Evolutionary conservation across 306 rosid species (phyloP).

Genomic region (Clitoria ternatea): DNA sequence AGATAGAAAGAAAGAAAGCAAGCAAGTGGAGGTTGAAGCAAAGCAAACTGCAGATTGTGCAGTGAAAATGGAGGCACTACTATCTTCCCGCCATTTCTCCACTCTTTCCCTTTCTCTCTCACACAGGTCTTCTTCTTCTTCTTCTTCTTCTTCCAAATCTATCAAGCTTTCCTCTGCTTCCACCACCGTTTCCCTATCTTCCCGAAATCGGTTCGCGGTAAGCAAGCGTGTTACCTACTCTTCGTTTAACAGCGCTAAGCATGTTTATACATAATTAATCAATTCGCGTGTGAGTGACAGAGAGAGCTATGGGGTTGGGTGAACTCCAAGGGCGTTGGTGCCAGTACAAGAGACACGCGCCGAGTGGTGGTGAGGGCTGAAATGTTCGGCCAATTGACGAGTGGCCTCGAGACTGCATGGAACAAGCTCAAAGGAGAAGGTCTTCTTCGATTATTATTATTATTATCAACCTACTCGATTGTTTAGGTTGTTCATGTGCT

Average conservation of each 20-base stretch:
- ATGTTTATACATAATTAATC: neutral
- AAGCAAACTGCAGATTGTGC: neutral
- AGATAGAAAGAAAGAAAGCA: neutral
- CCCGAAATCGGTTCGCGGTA: constrained; percentile 70
- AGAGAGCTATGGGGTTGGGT: constrained; percentile 86
- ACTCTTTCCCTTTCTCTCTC: constrained; percentile 36
- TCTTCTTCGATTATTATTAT: neutral
- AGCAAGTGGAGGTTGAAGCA: neutral
- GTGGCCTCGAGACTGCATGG: constrained; percentile 96
- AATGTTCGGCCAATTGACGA: constrained; percentile 91
- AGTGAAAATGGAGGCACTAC: constrained; percentile 67
- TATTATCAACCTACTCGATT: neutral
- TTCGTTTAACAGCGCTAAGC: neutral
- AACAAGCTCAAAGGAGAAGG: constrained; percentile 98
- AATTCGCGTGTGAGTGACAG: constrained; percentile 35
- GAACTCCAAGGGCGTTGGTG: constrained; percentile 47
- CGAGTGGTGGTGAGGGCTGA: constrained; percentile 74
- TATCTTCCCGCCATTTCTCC: constrained; percentile 68
- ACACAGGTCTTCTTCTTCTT: constrained; percentile 18
- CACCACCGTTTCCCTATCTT: constrained; percentile 47
- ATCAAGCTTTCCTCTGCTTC: constrained; percentile 44
- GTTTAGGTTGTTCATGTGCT: neutral
- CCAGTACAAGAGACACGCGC: constrained; percentile 38
- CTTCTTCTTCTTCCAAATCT: constrained; percentile 26
- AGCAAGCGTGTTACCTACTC: constrained; percentile 27